Base-by-base conservation (phyloP, 345 rosid genomes). In the Eucalyptus brandiana region DNA sequence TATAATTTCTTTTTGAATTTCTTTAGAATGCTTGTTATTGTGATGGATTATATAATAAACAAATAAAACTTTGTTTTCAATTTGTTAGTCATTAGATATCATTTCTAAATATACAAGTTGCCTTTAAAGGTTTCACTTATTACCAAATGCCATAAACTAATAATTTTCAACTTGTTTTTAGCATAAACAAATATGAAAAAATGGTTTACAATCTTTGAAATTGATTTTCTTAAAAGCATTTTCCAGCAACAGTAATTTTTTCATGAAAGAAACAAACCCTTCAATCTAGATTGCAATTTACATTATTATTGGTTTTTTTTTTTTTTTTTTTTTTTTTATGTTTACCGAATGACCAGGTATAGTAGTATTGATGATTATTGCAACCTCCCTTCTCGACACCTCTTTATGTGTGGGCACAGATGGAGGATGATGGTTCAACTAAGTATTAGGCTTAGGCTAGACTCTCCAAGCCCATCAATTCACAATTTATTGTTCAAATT, bases 391-490 rank as follows among this genome's bases (percentile, higher is more conserved):
- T 17, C 3, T 51, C 4, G 19, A 51, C 8, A 17, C 3, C 54
- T 17, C 54, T 50, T 50, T 51, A 17, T 6, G 8, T 2, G 21
- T 0, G 2, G 21, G 54, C 7, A 4, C 2, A 17, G 8, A 51
- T 6, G 8, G 21, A 51, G 54, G 21, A 51, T 51, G 21, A 51
- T 51, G 54, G 54, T 17, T 50, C 21, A 6, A 50, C 21, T 17
- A 50, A 51, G 54, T 51, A 51, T 51, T 51, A 51, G 54, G 54
- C 54, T 17, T 51, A 17, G 21, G 4, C 54, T 51, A 51, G 54
- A 51, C 54, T 51, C 54, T 50, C 54, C 54, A 51, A 51, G 54
- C 21, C 54, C 21, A 51, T 17, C 21, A 51, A 51, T 51, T 51
- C 54, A 6, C 54, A 6, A 51, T 51, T 51, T 17, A 51, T 51